A percentile compares a stretch with the other conserved stretches of the same genome.
phyloP scores from a whole-genome alignment of 1,139 yeast genomes.

The Zhuliangozyma blackwelliae region DNA sequence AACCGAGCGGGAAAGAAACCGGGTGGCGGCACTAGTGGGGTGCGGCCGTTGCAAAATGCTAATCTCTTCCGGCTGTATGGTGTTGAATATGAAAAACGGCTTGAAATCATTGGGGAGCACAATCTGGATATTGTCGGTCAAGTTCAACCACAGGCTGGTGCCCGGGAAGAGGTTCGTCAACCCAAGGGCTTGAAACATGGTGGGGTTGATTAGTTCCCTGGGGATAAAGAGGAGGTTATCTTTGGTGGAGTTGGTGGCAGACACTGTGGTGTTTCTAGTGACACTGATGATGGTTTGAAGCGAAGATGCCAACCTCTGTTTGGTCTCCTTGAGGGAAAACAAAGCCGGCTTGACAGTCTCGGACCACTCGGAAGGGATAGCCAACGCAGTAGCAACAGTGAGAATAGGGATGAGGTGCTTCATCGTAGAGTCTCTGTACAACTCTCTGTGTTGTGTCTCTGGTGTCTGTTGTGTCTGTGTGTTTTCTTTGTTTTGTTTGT shows the following conservation, averaged over 20 bases:
- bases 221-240: conserved; percentile 21
- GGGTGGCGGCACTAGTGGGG: background rate
- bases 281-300: conserved; percentile 7
- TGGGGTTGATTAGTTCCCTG: conserved; percentile 16
- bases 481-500: too few relatives aligned
- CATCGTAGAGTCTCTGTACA: too few relatives aligned
- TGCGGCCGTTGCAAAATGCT: background rate
- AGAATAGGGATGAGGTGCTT: too few relatives aligned
- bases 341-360: conserved; percentile 9
- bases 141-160: conserved; percentile 9
- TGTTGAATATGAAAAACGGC: conserved; percentile 33
- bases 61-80: conserved; percentile 7
- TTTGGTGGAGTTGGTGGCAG: background rate
- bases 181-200: conserved; percentile 18
- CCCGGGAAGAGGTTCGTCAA: conserved; percentile 15
- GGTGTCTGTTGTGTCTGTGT: too few relatives aligned
- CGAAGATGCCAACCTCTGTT: conserved; percentile 7
- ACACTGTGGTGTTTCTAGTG: background rate
- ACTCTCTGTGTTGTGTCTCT: too few relatives aligned
- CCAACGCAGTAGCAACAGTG: conserved; percentile 1
- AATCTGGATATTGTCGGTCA: conserved; percentile 10
- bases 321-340: conserved; percentile 9
- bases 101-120: conserved; percentile 22
- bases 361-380: conserved; percentile 11
- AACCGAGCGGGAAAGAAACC: conserved; percentile 19